Evolutionary conservation across 2,329 filamentous ascomycete species (phyloP), one percentile per base, ranked within the genome.

Genomic region (Penicillium polonicum): DNA sequence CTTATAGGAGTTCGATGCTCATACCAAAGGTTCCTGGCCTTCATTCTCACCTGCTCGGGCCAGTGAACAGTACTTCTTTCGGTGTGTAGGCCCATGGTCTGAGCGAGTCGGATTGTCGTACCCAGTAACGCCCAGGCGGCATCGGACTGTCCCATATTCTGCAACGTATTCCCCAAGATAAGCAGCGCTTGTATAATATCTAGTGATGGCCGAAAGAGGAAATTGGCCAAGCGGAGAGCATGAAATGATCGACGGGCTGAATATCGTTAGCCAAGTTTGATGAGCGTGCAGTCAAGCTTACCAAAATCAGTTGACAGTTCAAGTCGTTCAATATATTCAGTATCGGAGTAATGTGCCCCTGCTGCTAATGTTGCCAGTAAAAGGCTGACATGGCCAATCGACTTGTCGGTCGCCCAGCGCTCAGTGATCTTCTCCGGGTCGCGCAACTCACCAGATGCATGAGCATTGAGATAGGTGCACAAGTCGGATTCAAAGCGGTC

Each of bases 141-240:
- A 44, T 72, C 70, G 2, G 71, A 71, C 50, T 72, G 71, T 2
- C 69, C 70, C 50, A 65, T 67, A 19, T 73, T 71, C 23, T 72
- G 69, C 8, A 72, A 29, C 1, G 67, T 82, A 60, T 85, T 83
- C 23, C 82, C 81, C 2, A 85, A 77, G 5, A 85, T 80, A 2
- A 85, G 70, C 12, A 85, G 72, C 0, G 82, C 79, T 65, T 85
- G 82, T 29, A 85, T 82, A 49, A 78, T 82, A 54, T 85, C 81
- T 36, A 84, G 64, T 2, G 79, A 81, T 7, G 82, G 80, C 44
- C 82, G 78, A 2, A 83, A 84, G 1, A 85, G 70, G 63, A 85
- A 85, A 58, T 85, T 85, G 4, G 81, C 81, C 55, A 85, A 79
- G 2, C 83, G 79, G 3, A 85, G 73, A 59, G 82, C 83, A 60